These are phyloP conservation scores for Picochlorum sp. DNA, from an alignment of 139 green algal genomes.

Conservation along the genomic window DNA sequence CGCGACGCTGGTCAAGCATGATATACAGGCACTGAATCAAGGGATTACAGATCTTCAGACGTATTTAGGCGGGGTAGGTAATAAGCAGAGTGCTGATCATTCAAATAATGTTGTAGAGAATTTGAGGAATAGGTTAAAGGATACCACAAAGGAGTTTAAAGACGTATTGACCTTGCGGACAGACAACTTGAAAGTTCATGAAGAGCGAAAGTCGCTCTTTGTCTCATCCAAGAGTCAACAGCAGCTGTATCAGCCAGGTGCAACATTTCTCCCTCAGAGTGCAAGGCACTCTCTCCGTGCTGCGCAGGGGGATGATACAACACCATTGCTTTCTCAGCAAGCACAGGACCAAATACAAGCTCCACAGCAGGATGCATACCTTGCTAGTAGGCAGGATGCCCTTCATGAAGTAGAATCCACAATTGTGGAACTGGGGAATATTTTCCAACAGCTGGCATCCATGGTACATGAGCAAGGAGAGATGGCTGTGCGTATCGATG, in stretches of 20 bases:
- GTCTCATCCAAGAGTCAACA: conserved; percentile 26
- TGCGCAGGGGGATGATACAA: conserved; percentile 11
- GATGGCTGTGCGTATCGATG: conserved; percentile 91
- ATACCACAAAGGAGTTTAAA: conserved; percentile 84
- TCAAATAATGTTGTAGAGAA: conserved; percentile 83
- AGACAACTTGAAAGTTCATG: conserved; percentile 79
- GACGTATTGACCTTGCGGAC: conserved; percentile 87
- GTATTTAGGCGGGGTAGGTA: conserved; percentile 36
- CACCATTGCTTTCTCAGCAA: conserved; percentile 12
- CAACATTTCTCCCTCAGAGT: conserved; percentile 8
- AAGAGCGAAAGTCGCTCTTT: conserved; percentile 77
- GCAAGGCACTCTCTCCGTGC: conserved; percentile 13
- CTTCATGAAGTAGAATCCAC: conserved; percentile 92
- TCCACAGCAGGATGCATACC: conserved; percentile 49
- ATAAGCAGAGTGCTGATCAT: conserved; percentile 79
- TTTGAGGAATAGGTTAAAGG: conserved; percentile 68
- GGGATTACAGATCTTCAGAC: conserved; percentile 67
- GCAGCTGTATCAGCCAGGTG: conserved; percentile 29
- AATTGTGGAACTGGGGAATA: conserved; percentile 93
- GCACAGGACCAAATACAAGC: conserved; percentile 43
- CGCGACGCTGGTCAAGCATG: conserved; percentile 75
- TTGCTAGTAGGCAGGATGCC: conserved; percentile 57
- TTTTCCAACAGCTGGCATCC: conserved; percentile 94
- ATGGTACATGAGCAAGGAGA: conserved; percentile 88
- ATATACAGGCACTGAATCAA: conserved; percentile 79